phyloP scores from a whole-genome alignment of 2,329 filamentous ascomycete species.

The Coniochaeta sp. region DNA sequence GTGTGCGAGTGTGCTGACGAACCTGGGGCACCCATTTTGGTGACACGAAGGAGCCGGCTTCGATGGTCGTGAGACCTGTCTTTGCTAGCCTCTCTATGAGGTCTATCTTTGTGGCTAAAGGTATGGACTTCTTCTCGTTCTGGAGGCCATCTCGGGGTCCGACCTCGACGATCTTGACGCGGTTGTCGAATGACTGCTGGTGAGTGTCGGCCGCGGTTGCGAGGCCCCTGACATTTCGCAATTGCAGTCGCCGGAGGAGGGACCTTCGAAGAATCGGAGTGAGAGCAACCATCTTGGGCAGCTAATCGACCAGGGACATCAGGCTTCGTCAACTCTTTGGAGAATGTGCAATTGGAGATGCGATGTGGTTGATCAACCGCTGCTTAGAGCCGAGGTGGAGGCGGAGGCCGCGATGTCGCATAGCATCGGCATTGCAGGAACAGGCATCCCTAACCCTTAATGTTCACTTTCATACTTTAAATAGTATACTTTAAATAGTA shows the following conservation, averaged over 20 bases:
- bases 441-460: neutral
- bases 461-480: no score
- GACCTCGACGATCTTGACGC: conserved; percentile 68
- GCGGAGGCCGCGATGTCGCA: neutral
- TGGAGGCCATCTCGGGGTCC: conserved; percentile 81
- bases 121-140: conserved; percentile 68
- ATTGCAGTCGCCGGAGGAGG: neutral
- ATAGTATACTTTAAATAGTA: no score
- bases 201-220: conserved; percentile 27
- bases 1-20: no score
- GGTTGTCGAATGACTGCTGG: conserved; percentile 26
- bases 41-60: conserved; percentile 75
- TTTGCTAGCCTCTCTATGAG: conserved; percentile 61
- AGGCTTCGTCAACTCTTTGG: neutral
- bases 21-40: conserved; percentile 83
- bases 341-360: neutral
- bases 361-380: neutral
- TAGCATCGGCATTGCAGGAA: conserved; percentile 1
- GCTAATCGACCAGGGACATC: neutral
- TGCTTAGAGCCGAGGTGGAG: neutral
- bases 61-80: conserved; percentile 66
- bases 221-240: conserved; percentile 21
- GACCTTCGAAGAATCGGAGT: neutral
- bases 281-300: neutral
- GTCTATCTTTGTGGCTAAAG: conserved; percentile 67